These are phyloP conservation scores for Xylaria acuta DNA, from an alignment of 495 filamentous ascomycete species.

Conservation along the genomic window DNA sequence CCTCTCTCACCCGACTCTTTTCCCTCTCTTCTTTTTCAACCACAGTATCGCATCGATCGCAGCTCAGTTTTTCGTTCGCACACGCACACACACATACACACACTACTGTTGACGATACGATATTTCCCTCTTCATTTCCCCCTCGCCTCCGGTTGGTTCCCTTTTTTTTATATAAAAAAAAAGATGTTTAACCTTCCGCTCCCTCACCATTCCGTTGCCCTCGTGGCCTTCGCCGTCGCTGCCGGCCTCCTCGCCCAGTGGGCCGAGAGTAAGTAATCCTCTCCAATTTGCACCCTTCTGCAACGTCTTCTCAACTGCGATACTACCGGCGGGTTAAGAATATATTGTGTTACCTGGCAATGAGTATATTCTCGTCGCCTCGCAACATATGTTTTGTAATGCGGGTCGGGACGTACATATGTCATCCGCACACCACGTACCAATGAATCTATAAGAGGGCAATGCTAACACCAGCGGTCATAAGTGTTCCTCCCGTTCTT, in stretches of 20 bases:
- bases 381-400: not conserved
- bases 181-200: not conserved
- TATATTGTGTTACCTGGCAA: too few relatives aligned
- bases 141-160: not conserved
- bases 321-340: not conserved
- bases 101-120: not conserved
- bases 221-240: not conserved
- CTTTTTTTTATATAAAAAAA: not conserved
- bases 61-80: not conserved
- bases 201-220: not conserved
- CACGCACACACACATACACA: not conserved
- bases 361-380: not conserved
- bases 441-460: not conserved
- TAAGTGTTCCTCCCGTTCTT: not conserved
- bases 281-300: not conserved
- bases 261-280: constrained; percentile 7
- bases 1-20: not conserved
- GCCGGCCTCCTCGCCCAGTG: not conserved
- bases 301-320: too few relatives aligned
- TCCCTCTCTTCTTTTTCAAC: not conserved
- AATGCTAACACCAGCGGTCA: not conserved
- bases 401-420: not conserved
- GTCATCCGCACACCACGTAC: not conserved
- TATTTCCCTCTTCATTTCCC: not conserved
- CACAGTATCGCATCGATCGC: not conserved